A percentile compares a stretch with the other conserved stretches of the same genome.
These are phyloP conservation scores for Solanum bulbocastanum DNA, from an alignment of 257 asterid genomes.

Conservation along the genomic window DNA sequence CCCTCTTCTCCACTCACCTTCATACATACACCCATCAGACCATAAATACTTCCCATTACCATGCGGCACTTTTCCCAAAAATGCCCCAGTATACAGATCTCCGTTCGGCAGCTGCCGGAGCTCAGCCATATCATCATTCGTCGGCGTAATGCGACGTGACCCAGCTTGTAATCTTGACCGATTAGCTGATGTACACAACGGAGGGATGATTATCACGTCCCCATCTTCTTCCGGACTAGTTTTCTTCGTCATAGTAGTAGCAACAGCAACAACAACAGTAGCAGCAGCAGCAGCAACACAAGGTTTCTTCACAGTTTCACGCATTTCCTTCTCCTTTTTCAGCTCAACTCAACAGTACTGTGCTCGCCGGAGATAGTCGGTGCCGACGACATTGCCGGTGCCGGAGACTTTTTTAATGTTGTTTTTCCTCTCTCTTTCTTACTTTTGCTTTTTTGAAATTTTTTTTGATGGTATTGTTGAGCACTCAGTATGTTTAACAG, in stretches of 20 bases:
- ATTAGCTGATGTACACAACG: not conserved
- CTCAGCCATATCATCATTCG: not conserved
- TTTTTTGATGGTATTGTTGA: not conserved
- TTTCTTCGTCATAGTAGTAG: not conserved
- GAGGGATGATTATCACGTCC: not conserved
- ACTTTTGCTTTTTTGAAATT: not conserved
- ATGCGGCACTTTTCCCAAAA: not conserved
- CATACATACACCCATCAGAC: constrained; percentile 14
- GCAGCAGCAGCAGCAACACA: not conserved
- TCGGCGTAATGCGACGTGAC: not conserved
- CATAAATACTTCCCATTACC: constrained; percentile 11
- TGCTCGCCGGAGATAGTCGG: not conserved
- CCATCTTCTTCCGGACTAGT: not conserved
- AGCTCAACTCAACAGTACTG: not conserved
- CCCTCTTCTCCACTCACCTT: constrained; percentile 7
- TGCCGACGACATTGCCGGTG: not conserved
- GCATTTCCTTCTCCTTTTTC: not conserved
- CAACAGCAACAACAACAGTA: not conserved
- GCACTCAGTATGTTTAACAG: not conserved
- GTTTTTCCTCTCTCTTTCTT: not conserved
- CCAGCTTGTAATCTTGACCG: not conserved
- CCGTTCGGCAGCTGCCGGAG: not conserved
- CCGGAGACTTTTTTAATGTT: not conserved
- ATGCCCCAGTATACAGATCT: constrained; percentile 2
- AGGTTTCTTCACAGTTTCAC: not conserved